Evolutionary conservation across 2,329 filamentous ascomycete species (phyloP).

Genomic region (Hypoxylon sp.): DNA sequence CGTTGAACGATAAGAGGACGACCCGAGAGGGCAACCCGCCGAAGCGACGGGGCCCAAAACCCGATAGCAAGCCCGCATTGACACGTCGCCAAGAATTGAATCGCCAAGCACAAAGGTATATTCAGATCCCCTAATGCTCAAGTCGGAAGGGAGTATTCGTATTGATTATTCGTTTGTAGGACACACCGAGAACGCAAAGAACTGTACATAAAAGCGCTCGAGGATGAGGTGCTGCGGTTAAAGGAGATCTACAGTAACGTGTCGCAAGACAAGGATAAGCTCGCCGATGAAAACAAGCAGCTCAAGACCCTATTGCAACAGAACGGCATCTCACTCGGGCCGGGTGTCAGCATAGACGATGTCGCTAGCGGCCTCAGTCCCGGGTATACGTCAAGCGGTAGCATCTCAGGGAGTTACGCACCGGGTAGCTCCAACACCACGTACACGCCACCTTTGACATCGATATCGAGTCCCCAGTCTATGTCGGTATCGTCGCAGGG

Average conservation of each 20-base stretch:
- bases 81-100: conserved; percentile 94
- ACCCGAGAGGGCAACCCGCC: conserved; percentile 87
- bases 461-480: conserved; percentile 55
- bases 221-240: conserved; percentile 87
- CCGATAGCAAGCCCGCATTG: conserved; percentile 92
- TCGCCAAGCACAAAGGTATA: conserved; percentile 90
- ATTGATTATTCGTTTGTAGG: conserved; percentile 56
- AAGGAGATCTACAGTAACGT: conserved; percentile 84
- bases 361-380: conserved; percentile 56
- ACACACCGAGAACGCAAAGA: conserved; percentile 98
- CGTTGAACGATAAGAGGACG: conserved; percentile 74
- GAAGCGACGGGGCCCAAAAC: conserved; percentile 93
- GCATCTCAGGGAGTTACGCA: conserved; percentile 70
- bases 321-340: conserved; percentile 56
- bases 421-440: conserved; percentile 53
- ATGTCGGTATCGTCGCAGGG: conserved; percentile 48
- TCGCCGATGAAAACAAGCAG: conserved; percentile 81
- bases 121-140: conserved; percentile 24
- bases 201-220: conserved; percentile 91
- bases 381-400: conserved; percentile 62
- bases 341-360: conserved; percentile 51
- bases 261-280: conserved; percentile 76
- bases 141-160: conserved; percentile 5
- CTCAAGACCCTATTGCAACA: conserved; percentile 67
- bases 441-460: conserved; percentile 59